Conservation (phyloP, 73 alveolate species). For the Paramecium caudatum region DNA sequence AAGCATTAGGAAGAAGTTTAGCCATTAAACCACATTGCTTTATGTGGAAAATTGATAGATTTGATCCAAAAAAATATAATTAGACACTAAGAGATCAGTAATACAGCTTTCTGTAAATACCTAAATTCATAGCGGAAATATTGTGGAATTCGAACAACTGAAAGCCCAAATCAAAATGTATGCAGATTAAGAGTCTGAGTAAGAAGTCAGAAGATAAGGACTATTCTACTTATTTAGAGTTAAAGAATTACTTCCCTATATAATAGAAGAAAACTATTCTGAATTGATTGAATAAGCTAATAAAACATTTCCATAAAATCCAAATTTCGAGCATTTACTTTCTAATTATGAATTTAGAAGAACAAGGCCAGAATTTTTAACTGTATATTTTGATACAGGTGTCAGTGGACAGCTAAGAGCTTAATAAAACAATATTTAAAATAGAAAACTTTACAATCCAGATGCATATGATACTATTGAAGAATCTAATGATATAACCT, state of each 20-base stretch:
- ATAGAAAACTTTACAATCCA: constrained; percentile 61
- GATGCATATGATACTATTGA: constrained; percentile 66
- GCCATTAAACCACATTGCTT: constrained; percentile 61
- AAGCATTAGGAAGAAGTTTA: constrained; percentile 27
- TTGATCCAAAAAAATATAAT: neutral
- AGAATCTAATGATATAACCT: constrained; percentile 34
- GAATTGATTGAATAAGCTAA: constrained; percentile 34
- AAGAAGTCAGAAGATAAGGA: constrained; percentile 32
- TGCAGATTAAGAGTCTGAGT: constrained; percentile 19
- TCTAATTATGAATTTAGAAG: constrained; percentile 59
- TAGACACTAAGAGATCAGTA: constrained; percentile 35
- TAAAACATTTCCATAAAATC: neutral
- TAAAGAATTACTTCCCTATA: neutral
- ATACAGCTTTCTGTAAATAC: constrained; percentile 42
- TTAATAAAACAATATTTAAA: neutral
- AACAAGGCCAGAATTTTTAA: constrained; percentile 56
- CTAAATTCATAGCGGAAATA: constrained; percentile 17
- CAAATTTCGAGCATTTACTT: neutral
- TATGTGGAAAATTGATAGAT: constrained; percentile 10
- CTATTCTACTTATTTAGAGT: constrained; percentile 14
- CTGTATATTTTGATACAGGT: constrained; percentile 52
- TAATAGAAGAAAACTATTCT: constrained; percentile 17
- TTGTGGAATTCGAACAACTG: constrained; percentile 51
- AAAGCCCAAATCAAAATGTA: constrained; percentile 34
- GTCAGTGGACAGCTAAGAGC: constrained; percentile 43